Percentiles rank a stretch among this genome's conserved stretches.
phyloP scores from a whole-genome alignment of 1,139 yeast species.

The Saccharomyces pastorianus region DNA sequence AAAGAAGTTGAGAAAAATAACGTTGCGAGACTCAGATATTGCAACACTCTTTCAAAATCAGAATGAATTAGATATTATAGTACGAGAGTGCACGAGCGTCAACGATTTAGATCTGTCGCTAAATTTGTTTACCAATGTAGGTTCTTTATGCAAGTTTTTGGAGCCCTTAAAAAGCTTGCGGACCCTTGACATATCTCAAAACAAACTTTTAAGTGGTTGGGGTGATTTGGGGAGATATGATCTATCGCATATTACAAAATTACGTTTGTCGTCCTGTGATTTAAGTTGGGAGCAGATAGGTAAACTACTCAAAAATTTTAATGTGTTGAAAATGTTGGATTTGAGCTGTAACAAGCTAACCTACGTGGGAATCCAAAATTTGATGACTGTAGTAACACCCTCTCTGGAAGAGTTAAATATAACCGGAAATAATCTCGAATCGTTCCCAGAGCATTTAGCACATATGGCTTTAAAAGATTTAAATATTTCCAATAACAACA shows the following conservation, averaged over 20 bases:
- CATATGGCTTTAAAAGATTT: slow-evolving; percentile 25
- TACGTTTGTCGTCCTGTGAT: slow-evolving; percentile 36
- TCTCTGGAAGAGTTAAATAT: slow-evolving; percentile 7
- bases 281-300: slow-evolving; percentile 26
- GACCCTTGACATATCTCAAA: slow-evolving; percentile 55
- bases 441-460: background rate
- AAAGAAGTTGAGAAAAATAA: slow-evolving; percentile 38
- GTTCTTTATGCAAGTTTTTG: slow-evolving; percentile 36
- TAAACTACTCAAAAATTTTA: background rate
- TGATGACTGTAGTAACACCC: slow-evolving; percentile 28
- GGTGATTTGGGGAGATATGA: slow-evolving; percentile 1
- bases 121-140: slow-evolving; percentile 45
- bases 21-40: slow-evolving; percentile 41
- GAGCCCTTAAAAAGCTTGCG: slow-evolving; percentile 34
- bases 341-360: background rate
- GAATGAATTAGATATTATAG: slow-evolving; percentile 2
- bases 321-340: background rate
- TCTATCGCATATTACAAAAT: slow-evolving; percentile 17
- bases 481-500: slow-evolving; percentile 42
- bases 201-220: slow-evolving; percentile 36
- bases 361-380: background rate
- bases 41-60: slow-evolving; percentile 8
- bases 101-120: slow-evolving; percentile 50
- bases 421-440: slow-evolving; percentile 6
- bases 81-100: slow-evolving; percentile 21